Evolutionary conservation across 129 eudicot genomes (phyloP).

Genomic region (Chrysanthemum seticuspe): DNA sequence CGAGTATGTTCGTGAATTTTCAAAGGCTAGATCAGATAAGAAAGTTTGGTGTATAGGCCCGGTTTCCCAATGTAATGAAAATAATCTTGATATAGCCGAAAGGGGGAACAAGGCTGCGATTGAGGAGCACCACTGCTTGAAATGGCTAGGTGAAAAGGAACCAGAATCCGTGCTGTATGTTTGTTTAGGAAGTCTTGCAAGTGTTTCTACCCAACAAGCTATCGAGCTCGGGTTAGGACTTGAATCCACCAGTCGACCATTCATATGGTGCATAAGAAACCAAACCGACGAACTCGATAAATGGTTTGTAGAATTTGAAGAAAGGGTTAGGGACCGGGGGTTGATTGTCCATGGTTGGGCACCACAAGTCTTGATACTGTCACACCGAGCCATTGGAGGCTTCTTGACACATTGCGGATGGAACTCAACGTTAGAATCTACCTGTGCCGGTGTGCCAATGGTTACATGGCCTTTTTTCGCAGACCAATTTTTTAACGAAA

Average conservation of each 20-base stretch:
- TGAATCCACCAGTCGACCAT: constrained; percentile 45
- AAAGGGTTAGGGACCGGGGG: constrained; percentile 43
- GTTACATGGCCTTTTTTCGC: constrained; percentile 62
- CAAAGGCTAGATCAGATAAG: constrained; percentile 11
- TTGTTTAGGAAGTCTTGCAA: constrained; percentile 52
- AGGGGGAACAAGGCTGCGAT: constrained; percentile 48
- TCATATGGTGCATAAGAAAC: constrained; percentile 48
- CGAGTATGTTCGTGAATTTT: constrained; percentile 38
- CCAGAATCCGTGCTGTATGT: constrained; percentile 49
- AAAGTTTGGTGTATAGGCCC: constrained; percentile 60
- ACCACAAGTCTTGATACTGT: constrained; percentile 58
- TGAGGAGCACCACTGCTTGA: constrained; percentile 34
- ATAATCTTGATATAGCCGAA: constrained; percentile 29
- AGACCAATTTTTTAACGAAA: constrained; percentile 57
- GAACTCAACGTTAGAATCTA: constrained; percentile 60
- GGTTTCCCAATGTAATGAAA: constrained; percentile 44
- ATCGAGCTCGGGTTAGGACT: constrained; percentile 56
- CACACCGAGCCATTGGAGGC: constrained; percentile 50
- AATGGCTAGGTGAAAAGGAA: constrained; percentile 44
- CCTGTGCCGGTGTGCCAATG: constrained; percentile 50
- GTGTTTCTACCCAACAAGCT: constrained; percentile 36
- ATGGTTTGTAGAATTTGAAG: constrained; percentile 45
- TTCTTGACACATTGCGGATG: constrained; percentile 72
- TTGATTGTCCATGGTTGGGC: constrained; percentile 64
- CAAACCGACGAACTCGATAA: constrained; percentile 29